Evolutionary conservation across 2,329 filamentous ascomycete species (phyloP), one percentile per base, ranked within the genome.

Genomic region (Fusarium tricinctum): DNA sequence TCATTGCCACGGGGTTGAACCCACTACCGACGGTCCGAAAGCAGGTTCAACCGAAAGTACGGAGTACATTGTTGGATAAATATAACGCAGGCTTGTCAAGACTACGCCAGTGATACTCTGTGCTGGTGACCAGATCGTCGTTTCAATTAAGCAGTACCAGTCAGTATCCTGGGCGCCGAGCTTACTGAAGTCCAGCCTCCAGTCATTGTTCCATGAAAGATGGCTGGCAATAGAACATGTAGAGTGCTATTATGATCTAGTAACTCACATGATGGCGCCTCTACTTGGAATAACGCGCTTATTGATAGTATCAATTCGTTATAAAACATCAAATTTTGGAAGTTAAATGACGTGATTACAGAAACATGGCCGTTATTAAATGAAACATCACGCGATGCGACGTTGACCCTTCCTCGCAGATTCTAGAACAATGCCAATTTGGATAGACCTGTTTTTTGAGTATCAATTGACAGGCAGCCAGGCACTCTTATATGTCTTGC

Each of bases 21-120:
- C 30, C 33, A 33, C 39, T 50, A 42, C 54, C 70, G 53, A 73
- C 43, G 58, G 54, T 19, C 70, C 57, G 68, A 65, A 51, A 53
- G 45, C 40, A 33, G 17, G n/a, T n/a, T 26, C 19, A 19, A 15
- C 15, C 38, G 30, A 9, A n/a, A 30, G 13, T 14, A 12, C 32
- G 14, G 14, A 42, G 26, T 14, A 39, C 38, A 28, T 26, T 35
- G 17, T 35, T 17, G 33, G 17, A 35, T 51, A 22, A 28, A 55
- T 49, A 49, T 35, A 55, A 35, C 23, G 23, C 30, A 48, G 43
- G 48, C 32, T 26, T 28, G 26, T 33, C 17, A 28, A 20, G 17
- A 9, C 9, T 20, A 10, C 19, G 40, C 33, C 40, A 53, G 17
- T 23, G n/a, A 35, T 28, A 15, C 23, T 42, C 10, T 23, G 23